Evolutionary conservation across 495 filamentous ascomycete species (phyloP).

Genomic region (Hyaloscypha bicolor): DNA sequence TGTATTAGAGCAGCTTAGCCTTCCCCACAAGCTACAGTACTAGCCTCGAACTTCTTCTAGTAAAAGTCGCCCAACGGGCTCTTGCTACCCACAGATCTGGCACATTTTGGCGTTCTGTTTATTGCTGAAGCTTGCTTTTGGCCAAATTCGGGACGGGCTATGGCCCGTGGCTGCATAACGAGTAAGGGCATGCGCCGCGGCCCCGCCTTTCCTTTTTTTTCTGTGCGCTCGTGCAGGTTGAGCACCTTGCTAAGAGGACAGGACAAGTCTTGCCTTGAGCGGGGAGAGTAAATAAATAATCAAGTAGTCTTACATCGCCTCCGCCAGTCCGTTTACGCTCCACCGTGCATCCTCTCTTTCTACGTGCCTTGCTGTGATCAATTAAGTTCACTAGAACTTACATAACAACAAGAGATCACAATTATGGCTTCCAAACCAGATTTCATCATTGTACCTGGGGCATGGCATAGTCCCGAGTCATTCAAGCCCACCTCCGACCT

Average conservation of each 20-base stretch:
- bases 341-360: not conserved
- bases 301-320: not conserved
- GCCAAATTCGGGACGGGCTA: not conserved
- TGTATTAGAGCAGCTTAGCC: not conserved
- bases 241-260: no score
- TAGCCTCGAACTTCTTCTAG: not conserved
- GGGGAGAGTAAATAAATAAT: not conserved
- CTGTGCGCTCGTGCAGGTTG: no score
- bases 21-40: not conserved
- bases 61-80: not conserved
- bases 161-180: not conserved
- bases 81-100: not conserved
- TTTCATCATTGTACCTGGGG: slow-evolving; percentile 27
- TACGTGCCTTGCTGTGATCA: not conserved
- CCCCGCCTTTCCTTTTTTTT: not conserved
- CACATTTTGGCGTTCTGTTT: not conserved
- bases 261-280: not conserved
- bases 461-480: slow-evolving; percentile 24
- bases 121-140: not conserved
- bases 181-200: not conserved
- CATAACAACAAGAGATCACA: not conserved
- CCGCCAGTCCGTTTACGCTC: not conserved
- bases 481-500: slow-evolving; percentile 19
- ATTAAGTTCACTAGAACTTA: not conserved
- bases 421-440: slow-evolving; percentile 15